Conservation (phyloP, 768 basidiomycete genomes). For the Gyrodon lividus region DNA sequence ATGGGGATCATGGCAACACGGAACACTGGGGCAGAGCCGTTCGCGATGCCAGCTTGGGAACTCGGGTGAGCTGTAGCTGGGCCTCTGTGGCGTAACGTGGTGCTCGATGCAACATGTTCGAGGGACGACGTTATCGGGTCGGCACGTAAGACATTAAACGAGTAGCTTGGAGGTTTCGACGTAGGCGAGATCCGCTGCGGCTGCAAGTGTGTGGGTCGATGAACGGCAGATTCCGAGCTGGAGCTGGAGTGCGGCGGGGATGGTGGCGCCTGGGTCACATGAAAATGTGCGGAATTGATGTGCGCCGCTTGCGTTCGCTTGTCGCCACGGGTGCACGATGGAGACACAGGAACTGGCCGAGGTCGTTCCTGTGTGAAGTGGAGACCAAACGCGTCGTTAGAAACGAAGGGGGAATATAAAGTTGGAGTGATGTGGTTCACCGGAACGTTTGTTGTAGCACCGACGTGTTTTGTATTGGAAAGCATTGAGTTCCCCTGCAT, state of each 20-base stretch:
- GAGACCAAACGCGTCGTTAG: background rate
- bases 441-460: background rate
- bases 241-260: constrained; percentile 29
- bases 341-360: background rate
- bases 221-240: constrained; percentile 28
- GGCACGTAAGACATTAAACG: constrained; percentile 46
- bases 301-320: background rate
- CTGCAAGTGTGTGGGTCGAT: background rate
- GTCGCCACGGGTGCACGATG: background rate
- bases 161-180: constrained; percentile 25
- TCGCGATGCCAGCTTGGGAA: constrained; percentile 25
- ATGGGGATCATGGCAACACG: constrained; percentile 34
- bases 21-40: constrained; percentile 38
- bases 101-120: constrained; percentile 44
- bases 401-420: constrained; percentile 11
- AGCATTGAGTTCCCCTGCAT: constrained; percentile 4
- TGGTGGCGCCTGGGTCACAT: constrained; percentile 12
- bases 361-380: background rate
- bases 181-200: constrained; percentile 15
- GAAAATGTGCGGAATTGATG: constrained; percentile 1
- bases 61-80: constrained; percentile 9
- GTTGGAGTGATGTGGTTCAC: constrained; percentile 1
- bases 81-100: constrained; percentile 35
- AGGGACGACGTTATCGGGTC: constrained; percentile 42
- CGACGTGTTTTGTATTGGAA: background rate